These are phyloP conservation scores for Chloranthus sessilifolius DNA, from an alignment of 164 flowering plant genomes.

Conservation along the genomic window DNA sequence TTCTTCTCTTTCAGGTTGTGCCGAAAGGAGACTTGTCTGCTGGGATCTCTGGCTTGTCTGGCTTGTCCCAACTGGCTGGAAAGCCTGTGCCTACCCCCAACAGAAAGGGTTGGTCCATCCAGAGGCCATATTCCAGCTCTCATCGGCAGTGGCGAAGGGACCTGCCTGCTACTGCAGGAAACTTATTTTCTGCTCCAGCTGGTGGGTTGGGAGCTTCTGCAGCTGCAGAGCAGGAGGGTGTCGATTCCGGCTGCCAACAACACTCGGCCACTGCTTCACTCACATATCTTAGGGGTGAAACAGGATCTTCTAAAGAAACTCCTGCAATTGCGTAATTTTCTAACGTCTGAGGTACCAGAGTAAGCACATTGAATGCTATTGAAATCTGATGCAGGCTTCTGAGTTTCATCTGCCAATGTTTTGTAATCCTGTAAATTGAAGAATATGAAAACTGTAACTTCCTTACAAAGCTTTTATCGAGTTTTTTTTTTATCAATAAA, in stretches of 20 bases:
- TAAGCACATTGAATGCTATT: no score
- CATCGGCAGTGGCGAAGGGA: conserved; percentile 33
- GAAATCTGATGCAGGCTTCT: no score
- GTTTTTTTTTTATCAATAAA: no score
- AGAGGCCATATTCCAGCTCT: conserved; percentile 17
- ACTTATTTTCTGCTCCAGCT: background rate
- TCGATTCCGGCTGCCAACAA: background rate
- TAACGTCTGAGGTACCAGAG: no score
- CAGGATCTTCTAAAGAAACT: no score
- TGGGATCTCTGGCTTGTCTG: conserved; percentile 1
- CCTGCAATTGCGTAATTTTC: no score
- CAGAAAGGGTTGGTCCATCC: conserved; percentile 6
- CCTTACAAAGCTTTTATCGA: no score
- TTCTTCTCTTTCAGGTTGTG: conserved; percentile 17
- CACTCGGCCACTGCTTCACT: background rate
- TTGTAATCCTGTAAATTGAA: no score
- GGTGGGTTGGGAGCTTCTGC: background rate
- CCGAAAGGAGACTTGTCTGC: conserved; percentile 14
- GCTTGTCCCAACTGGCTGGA: conserved; percentile 7
- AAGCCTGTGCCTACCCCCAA: conserved; percentile 5
- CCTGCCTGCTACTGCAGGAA: background rate
- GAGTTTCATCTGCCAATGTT: no score
- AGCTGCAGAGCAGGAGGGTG: conserved; percentile 3
- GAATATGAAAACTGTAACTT: no score
- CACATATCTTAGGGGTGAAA: background rate